Base-by-base conservation (phyloP, 805 yeast species). In the Lipomyces spencermartinsiae region DNA sequence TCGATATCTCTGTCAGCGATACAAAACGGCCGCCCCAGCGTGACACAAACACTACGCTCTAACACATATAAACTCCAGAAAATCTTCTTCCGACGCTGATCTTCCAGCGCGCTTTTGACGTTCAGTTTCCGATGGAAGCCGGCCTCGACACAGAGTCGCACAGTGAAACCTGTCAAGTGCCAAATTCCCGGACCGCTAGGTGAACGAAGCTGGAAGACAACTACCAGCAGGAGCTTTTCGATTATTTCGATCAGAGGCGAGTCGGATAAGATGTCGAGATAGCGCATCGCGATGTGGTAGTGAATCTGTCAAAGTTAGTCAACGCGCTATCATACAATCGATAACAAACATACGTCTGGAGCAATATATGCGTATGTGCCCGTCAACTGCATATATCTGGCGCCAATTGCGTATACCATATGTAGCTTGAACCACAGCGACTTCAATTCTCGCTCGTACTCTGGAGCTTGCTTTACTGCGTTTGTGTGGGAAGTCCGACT, bases 131-230 rank as follows among this genome's bases (percentile, higher is more conserved):
- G 49, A 55, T 69, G 72, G 39, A 69, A 63, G 14, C 72, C 72
- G 14, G 72, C 70, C 33, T 69, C 72, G 19, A 69, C 61, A 25
- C 72, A 69, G 9, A 69, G 62, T 5, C 72, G 65, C 65, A 67
- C 57, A 31, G 60, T 64, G 55, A 69, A 69, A 2, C 72, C 72
- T 10, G 71, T 68, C 46, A 69, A 58, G 59, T 69, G 72, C 72
- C 72, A 69, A 29, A 69, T 69, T n/a, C 71, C 71, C 2, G 72
- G 70, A 2, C 72, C 71, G 19, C 65, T 58, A 4, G 72, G 72
- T 3, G 71, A 66, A 12, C 72, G 65, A 16, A 69, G 64, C 49
- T 69, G 72, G 55, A 63, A 69, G 29, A 69, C 68, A 4, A 64
- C 62, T 2, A 69, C 66, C 9, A 69, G 60, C 3, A 69, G 66